Base-by-base conservation (phyloP, 2,329 filamentous ascomycete genomes). In the Botrytis squamosa region DNA sequence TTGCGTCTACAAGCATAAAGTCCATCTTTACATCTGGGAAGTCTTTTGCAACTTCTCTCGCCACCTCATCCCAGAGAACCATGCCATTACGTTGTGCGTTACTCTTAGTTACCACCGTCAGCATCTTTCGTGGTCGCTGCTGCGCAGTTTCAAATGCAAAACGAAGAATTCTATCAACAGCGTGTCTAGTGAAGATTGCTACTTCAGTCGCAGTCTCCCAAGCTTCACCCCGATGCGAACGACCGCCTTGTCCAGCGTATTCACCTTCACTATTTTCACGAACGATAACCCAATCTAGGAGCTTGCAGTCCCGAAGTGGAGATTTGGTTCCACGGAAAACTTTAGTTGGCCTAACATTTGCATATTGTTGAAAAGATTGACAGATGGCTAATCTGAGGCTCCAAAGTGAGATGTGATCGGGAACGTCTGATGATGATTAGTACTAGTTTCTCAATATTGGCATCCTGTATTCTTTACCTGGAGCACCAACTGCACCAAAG, bases 361-460 rank as follows among this genome's bases (percentile, higher is more conserved):
- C 89, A 77, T 90, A 92, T 78, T 91, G 89, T 76, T 91, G 89
- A 67, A 91, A 83, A 20, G 86, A 84, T 77, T 91, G 88, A 77
- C 90, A 88, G 76, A 92, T 89, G 1, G 89, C 88, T 2, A 92
- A 84, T 49, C 89, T 87, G 22, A 92, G 84, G 42, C 85, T 84
- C 90, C 90, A 91, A 33, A 92, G 87, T 0, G 88, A 90, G 76
- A 91, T 89, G 76, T 91, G 89, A 77, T 91, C 90, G 0, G 90
- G 89, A 0, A 91, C 88, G 70, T 89, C 86, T 81, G 84, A 57
- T 57, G 16, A 14, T 57, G 14, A 2, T 57, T 57, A 57, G 52
- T 29, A 9, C n/a, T 33, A 29, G 52, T 29, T 3, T 3, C n/a
- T 57, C 72, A 18, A 52, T 33, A 42, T n/a, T 38, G 2, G 1